Base-by-base conservation (phyloP, 2,329 filamentous ascomycete genomes). In the Lachnellula occidentalis region DNA sequence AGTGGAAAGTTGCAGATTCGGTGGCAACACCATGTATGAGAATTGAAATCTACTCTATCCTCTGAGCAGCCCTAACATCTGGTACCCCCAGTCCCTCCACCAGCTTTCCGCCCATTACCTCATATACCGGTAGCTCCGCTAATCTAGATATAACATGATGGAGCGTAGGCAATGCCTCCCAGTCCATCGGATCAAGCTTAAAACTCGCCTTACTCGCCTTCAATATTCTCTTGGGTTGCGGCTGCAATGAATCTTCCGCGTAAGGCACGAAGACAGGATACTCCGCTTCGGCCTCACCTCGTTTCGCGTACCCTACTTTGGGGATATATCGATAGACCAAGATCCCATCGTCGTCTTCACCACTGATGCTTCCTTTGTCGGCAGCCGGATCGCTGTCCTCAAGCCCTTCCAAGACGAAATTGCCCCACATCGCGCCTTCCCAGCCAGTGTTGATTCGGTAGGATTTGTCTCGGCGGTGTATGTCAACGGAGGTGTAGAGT, bases 241-340 rank as follows among this genome's bases (percentile, higher is more conserved):
- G 61, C 58, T 70, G 69, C 19, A 67, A 14, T 5, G 55, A 56
- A 58, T 58, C 55, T 31, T 53, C 46, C 27, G 50, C 50, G 37
- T 77, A 59, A 19, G 58, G 53, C 6, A 60, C 57, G 9, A 58
- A 39, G 21, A 69, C 67, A 1, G 78, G 71, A 63, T 85, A 80
- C 59, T 81, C 77, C 2, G 73, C 76, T 50, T 83, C 82, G 0
- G 79, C 71, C 53, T 75, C 71, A 0, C 78, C 79, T 45, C 72
- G 73, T 21, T 70, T 70, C 6, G 42, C 48, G 21, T 37, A 36
- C 1, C 79, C 78, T 1, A 81, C 78, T 3, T 73, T 70, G 0
- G 83, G 82, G 0, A 86, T 74, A 60, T 83, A 85, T 34, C 77
- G 73, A 65, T 83, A 78, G 11, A 76, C 71, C n/a, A 85, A 68